Conservation (phyloP, 2,329 filamentous ascomycete genomes). For the Trichoderma polysporum region DNA sequence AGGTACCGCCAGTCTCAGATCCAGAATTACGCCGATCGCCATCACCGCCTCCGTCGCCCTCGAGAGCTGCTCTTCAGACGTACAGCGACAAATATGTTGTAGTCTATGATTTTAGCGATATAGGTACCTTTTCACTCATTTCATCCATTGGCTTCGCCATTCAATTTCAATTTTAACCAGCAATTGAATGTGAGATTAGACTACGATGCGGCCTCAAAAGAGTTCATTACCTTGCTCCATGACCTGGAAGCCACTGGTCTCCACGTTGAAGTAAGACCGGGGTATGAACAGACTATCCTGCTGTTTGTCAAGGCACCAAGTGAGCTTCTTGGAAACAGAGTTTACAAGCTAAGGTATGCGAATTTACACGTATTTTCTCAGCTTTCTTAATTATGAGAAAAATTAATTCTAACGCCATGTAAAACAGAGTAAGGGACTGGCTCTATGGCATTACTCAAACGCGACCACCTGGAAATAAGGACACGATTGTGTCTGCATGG, state of each 20-base stretch:
- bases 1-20: constrained; percentile 6
- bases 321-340: constrained; percentile 60
- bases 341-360: constrained; percentile 64
- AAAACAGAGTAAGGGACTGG: constrained; percentile 68
- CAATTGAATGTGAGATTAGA: constrained; percentile 28
- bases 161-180: no score
- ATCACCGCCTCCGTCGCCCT: constrained; percentile 5
- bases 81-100: constrained; percentile 45
- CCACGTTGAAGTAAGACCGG: constrained; percentile 69
- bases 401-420: not conserved
- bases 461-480: constrained; percentile 56
- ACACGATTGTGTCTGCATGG: constrained; percentile 51
- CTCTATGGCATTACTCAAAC: constrained; percentile 66
- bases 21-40: constrained; percentile 6
- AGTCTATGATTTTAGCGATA: constrained; percentile 38
- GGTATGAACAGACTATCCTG: constrained; percentile 64
- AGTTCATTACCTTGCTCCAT: constrained; percentile 50
- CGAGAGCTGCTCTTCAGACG: not conserved
- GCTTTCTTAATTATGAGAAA: not conserved
- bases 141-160: not conserved
- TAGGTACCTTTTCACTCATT: constrained; percentile 30
- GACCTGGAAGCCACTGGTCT: constrained; percentile 63
- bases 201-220: constrained; percentile 34
- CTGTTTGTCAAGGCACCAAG: constrained; percentile 66
- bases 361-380: no score